Base-by-base conservation (phyloP, 1,284 basidiomycete genomes). In the Exobasidium rhododendri region DNA sequence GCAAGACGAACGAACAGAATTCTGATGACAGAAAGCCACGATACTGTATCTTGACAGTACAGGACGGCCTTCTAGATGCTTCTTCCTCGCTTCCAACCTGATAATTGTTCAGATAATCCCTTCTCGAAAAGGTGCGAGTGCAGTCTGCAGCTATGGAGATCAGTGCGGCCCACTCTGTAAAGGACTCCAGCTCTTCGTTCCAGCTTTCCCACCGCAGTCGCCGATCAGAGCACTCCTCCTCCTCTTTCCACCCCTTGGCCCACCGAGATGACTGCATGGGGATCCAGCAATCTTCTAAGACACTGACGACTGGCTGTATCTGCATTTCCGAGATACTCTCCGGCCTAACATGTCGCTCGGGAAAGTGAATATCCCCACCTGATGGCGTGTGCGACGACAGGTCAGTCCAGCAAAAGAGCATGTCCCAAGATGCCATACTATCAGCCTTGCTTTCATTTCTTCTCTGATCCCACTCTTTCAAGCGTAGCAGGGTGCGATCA, bases 391-490 rank as follows among this genome's bases (percentile, higher is more conserved):
- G 13, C 22, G 56, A 53, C 5, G 24, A 58, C n/a, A n/a, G n/a
- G 1, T 66, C 65, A 5, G 69, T 62, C 67, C 64, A 68, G 35
- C 58, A 61, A 45, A 70, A 71, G 20, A 67, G 56, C 61, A 71
- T 65, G 20, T 65, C 62, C 62, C 58, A 1, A 68, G 14, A 1
- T 56, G 65, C 2, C 59, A 61, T 2, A 57, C 32, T 1, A 61
- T 62, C 0, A 49, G 29, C 11, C 56, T 26, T 20, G 58, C 53
- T 7, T 47, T 49, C 26, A 49, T 65, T 55, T 35, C 71, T 61
- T 3, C 61, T 47, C 24, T n/a, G 29, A 43, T 77, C 75, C 75
- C 75, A 77, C 5, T 62, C 61, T 14, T 60, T 55, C 0, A 77
- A 52, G 20, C 72, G 67, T 14, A 59, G 56, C 2, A 64, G 56